These are phyloP conservation scores for Mucor sp. DNA, from an alignment of 371 early-diverging fungal species.

Conservation along the genomic window DNA sequence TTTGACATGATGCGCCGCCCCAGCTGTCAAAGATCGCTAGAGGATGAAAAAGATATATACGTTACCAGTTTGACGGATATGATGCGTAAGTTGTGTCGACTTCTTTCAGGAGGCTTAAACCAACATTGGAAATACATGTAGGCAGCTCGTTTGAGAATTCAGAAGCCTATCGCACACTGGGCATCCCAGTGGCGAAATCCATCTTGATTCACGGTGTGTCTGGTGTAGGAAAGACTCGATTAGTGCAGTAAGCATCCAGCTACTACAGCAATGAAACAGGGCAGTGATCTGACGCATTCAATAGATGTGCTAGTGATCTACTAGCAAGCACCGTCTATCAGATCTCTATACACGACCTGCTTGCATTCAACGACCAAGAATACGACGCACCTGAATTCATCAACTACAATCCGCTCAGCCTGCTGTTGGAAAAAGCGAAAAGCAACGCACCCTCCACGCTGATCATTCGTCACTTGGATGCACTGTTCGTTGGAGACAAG, in stretches of 20 bases:
- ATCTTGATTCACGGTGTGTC: conserved; percentile 44
- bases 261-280: not conserved
- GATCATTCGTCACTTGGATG: conserved; percentile 31
- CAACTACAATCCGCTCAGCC: conserved; percentile 34
- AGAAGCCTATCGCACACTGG: conserved; percentile 25
- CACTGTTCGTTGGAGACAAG: conserved; percentile 17
- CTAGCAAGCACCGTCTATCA: conserved; percentile 16
- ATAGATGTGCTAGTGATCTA: conserved; percentile 17
- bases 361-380: conserved; percentile 36
- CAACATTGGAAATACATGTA: not conserved
- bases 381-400: conserved; percentile 24
- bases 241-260: conserved; percentile 25
- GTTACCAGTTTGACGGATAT: conserved; percentile 21
- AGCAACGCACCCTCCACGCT: conserved; percentile 26
- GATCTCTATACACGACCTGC: conserved; percentile 31
- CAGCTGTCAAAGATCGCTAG: not conserved
- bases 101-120: too few relatives aligned
- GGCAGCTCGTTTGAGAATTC: conserved; percentile 28
- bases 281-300: not conserved
- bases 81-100: conserved; percentile 18
- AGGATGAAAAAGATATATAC: conserved; percentile 18
- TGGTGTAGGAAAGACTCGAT: conserved; percentile 45
- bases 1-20: not conserved
- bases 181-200: conserved; percentile 43
- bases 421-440: conserved; percentile 27